These are phyloP conservation scores for Exserohilum turcica DNA, from an alignment of 2,329 filamentous ascomycete species.

Conservation along the genomic window DNA sequence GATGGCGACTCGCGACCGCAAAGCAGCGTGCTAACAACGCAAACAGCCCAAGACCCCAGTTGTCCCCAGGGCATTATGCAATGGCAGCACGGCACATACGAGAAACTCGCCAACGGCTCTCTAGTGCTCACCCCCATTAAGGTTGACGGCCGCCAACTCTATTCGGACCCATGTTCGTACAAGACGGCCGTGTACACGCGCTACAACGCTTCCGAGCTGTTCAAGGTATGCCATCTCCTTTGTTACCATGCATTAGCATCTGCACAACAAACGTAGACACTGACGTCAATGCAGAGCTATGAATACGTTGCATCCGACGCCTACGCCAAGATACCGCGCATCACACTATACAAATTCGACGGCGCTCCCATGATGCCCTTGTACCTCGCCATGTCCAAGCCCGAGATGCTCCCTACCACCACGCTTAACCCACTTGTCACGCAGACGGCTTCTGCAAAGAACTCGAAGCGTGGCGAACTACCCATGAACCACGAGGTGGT, in stretches of 20 bases:
- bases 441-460: slow-evolving; percentile 43
- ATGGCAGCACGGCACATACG: slow-evolving; percentile 72
- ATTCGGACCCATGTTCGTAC: slow-evolving; percentile 67
- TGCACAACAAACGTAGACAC: slow-evolving; percentile 1
- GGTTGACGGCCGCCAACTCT: slow-evolving; percentile 70
- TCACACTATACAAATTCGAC: slow-evolving; percentile 68
- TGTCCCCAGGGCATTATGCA: slow-evolving; percentile 71
- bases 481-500: slow-evolving; percentile 51
- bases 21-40: slow-evolving; percentile 25
- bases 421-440: slow-evolving; percentile 64
- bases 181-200: slow-evolving; percentile 64
- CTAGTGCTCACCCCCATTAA: slow-evolving; percentile 65
- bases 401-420: slow-evolving; percentile 71
- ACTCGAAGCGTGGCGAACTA: slow-evolving; percentile 44
- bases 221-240: slow-evolving; percentile 57
- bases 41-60: slow-evolving; percentile 60
- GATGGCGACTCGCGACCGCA: not conserved
- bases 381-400: slow-evolving; percentile 67
- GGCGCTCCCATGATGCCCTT: slow-evolving; percentile 70
- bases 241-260: not conserved
- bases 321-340: slow-evolving; percentile 65
- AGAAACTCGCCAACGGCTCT: slow-evolving; percentile 61
- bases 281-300: slow-evolving; percentile 46
- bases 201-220: slow-evolving; percentile 68
- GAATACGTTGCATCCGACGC: slow-evolving; percentile 57